Percentiles rank a stretch among this genome's conserved stretches.
Conservation (phyloP, 805 yeast genomes). For the Suhomyces faveliae region DNA sequence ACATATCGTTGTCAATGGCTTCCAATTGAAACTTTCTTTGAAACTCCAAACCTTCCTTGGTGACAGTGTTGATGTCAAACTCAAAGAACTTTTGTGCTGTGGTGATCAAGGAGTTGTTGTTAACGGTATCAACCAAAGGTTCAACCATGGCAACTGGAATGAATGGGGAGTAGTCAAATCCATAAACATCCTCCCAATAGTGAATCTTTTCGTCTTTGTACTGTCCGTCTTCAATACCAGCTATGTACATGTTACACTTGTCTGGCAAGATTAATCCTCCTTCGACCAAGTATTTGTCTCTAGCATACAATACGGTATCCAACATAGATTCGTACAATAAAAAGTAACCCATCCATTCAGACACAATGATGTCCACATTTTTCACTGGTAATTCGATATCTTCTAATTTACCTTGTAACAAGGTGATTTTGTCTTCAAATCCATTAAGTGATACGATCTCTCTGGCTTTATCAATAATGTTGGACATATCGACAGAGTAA, state of each 20-base stretch:
- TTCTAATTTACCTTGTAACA: constrained; percentile 90
- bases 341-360: constrained; percentile 99
- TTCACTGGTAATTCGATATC: constrained; percentile 84
- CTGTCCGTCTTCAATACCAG: constrained; percentile 89
- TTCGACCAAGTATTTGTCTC: constrained; percentile 79
- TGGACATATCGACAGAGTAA: constrained; percentile 95
- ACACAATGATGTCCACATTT: constrained; percentile 89
- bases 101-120: constrained; percentile 70
- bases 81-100: constrained; percentile 68
- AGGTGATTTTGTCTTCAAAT: constrained; percentile 77
- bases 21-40: constrained; percentile 63
- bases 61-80: constrained; percentile 87
- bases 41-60: constrained; percentile 78
- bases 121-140: constrained; percentile 95
- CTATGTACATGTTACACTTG: constrained; percentile 83
- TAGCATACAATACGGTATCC: constrained; percentile 90
- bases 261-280: constrained; percentile 96
- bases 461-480: constrained; percentile 94
- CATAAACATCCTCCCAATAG: constrained; percentile 96
- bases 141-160: constrained; percentile 83
- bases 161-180: constrained; percentile 93
- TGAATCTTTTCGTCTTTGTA: constrained; percentile 88
- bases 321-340: constrained; percentile 95
- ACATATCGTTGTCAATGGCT: constrained; percentile 74
- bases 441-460: constrained; percentile 85